Conservation (phyloP, 306 rosid genomes). For the Alnus rubra region DNA sequence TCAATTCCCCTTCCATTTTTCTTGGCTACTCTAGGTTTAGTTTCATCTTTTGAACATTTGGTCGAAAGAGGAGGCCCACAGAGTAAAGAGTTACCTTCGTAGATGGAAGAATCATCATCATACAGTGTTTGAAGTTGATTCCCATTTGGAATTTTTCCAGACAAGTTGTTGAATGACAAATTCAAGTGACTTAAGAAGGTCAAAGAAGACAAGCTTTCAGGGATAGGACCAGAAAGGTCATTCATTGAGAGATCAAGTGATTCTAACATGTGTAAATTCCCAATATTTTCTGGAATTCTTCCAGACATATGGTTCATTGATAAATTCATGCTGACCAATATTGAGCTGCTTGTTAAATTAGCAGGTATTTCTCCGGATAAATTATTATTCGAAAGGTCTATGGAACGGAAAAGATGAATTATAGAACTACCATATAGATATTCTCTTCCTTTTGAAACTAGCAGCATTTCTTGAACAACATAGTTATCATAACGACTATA, state of each 20-base stretch:
- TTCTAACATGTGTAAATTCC: background rate
- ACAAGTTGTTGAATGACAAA: slow-evolving; percentile 12
- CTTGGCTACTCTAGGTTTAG: background rate
- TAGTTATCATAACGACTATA: too few relatives aligned
- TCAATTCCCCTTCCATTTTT: too few relatives aligned
- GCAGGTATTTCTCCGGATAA: slow-evolving; percentile 15
- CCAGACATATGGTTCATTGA: slow-evolving; percentile 20
- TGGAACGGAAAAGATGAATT: background rate
- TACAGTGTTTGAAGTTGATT: slow-evolving; percentile 22
- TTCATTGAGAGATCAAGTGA: slow-evolving; percentile 19
- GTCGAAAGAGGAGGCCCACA: slow-evolving; percentile 1
- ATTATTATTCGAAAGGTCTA: slow-evolving; percentile 8
- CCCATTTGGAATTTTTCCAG: slow-evolving; percentile 10
- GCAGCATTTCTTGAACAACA: too few relatives aligned
- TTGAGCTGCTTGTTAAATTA: background rate
- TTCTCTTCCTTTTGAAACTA: background rate
- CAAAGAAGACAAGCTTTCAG: slow-evolving; percentile 16
- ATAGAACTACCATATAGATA: background rate
- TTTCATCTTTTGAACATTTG: background rate
- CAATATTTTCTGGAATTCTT: slow-evolving; percentile 7
- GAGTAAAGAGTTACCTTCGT: slow-evolving; percentile 4
- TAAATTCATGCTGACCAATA: slow-evolving; percentile 10
- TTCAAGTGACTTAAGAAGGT: slow-evolving; percentile 18
- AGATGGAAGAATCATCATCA: too few relatives aligned
- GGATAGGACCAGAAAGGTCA: slow-evolving; percentile 11